Evolutionary conservation across 164 flowering plant genomes (phyloP).

Genomic region (Aristolochia contorta): DNA sequence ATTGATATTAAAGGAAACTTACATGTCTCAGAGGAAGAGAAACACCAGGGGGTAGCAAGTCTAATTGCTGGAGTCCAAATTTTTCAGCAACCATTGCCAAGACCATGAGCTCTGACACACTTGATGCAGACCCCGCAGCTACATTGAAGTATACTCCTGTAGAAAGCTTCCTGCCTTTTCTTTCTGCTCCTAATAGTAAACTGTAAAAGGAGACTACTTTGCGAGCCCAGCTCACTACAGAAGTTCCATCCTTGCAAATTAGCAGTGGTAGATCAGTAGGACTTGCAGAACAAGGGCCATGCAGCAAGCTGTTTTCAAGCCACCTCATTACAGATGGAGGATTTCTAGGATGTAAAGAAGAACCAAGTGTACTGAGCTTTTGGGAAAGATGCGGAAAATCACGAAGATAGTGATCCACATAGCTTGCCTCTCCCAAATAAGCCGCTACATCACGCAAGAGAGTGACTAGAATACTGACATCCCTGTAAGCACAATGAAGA

Average conservation of each 20-base stretch:
- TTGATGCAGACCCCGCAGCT: slow-evolving; percentile 57
- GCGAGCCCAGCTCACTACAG: slow-evolving; percentile 61
- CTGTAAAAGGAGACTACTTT: slow-evolving; percentile 85
- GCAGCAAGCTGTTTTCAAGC: slow-evolving; percentile 69
- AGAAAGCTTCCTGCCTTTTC: slow-evolving; percentile 50
- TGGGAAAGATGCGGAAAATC: slow-evolving; percentile 67
- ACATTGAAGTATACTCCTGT: slow-evolving; percentile 66
- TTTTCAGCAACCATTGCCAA: slow-evolving; percentile 97
- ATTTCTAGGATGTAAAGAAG: slow-evolving; percentile 22
- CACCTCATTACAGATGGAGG: slow-evolving; percentile 88
- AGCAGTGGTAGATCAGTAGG: slow-evolving; percentile 61
- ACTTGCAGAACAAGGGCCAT: slow-evolving; percentile 46
- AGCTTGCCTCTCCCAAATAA: slow-evolving; percentile 51
- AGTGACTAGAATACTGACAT: slow-evolving; percentile 57
- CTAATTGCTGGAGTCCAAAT: slow-evolving; percentile 80
- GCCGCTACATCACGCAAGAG: slow-evolving; percentile 54
- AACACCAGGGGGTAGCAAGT: slow-evolving; percentile 78
- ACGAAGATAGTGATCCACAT: slow-evolving; percentile 81
- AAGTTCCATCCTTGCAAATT: slow-evolving; percentile 48
- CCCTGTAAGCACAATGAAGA: slow-evolving; percentile 39
- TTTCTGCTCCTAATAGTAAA: slow-evolving; percentile 59
- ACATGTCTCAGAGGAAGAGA: slow-evolving; percentile 97
- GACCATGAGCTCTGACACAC: slow-evolving; percentile 61
- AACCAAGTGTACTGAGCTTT: slow-evolving; percentile 15
- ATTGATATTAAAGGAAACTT: slow-evolving; percentile 19